Evolutionary conservation across 306 rosid genomes (phyloP).

Genomic region (Comarum palustre): DNA sequence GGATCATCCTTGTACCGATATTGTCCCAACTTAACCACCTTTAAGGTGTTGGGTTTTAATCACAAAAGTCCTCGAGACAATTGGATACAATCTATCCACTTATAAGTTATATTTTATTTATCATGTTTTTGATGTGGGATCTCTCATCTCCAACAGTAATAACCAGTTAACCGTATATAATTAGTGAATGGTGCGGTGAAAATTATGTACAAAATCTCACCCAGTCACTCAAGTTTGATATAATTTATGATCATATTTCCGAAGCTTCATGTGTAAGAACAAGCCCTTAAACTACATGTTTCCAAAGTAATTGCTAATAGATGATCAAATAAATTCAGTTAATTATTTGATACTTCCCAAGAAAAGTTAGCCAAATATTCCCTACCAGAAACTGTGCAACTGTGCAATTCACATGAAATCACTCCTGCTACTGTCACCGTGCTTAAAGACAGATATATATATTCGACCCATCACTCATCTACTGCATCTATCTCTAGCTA

Average conservation of each 20-base stretch:
- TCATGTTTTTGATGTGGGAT: too few species aligned
- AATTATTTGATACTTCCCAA: constrained; percentile 1
- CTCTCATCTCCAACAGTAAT: too few species aligned
- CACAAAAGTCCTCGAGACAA: too few species aligned
- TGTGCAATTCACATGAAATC: constrained; percentile 1
- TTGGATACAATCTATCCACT: too few species aligned
- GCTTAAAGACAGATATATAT: not conserved
- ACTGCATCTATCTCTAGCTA: not conserved
- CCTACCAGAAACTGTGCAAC: too few species aligned
- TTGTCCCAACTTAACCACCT: too few species aligned
- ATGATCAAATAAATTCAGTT: not conserved
- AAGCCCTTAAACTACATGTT: not conserved
- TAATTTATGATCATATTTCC: not conserved
- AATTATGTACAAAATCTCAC: not conserved
- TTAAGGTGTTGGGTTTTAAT: too few species aligned
- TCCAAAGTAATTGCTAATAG: not conserved
- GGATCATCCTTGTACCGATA: too few species aligned
- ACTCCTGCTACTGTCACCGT: not conserved
- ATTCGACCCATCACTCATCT: not conserved
- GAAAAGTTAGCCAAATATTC: too few species aligned
- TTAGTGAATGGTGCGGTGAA: not conserved
- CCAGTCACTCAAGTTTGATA: not conserved
- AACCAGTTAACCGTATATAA: too few species aligned
- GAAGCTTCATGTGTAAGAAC: not conserved
- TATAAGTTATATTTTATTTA: too few species aligned